Base-by-base conservation (phyloP, 768 basidiomycete species). In the Phanerochaete carnosa region DNA sequence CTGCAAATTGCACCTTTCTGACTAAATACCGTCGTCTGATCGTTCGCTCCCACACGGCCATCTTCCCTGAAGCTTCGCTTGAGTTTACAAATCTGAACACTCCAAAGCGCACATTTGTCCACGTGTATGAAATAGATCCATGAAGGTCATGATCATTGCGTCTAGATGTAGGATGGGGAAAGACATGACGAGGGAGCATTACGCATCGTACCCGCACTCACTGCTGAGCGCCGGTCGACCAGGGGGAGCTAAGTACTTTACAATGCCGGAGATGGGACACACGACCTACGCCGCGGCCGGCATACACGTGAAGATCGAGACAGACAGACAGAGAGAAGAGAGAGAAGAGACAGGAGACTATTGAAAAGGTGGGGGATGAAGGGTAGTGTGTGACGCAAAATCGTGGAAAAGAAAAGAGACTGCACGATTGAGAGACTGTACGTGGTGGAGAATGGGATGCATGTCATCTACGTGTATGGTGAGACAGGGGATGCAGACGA, bases 161-260 rank as follows among this genome's bases (percentile, higher is more conserved):
- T 59, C 58, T 59, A 59, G 33, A 39, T 23, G n/a, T 23, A 33
- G 25, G 25, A 54, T 15, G 56, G 29, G 25, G 37, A 19, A 47
- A 32, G 58, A 46, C 58, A 54, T 59, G 58, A 59, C 55, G 30
- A n/a, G n/a, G n/a, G 58, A 22, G 35, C 58, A 59, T 59, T 59
- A 59, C 58, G 37, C 39, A 26, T 53, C 58, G 39, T 4, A 28
- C 50, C 58, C 58, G 37, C 8, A 39, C 47, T 22, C 33, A 37
- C 32, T 22, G 16, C 22, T 22, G 16, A 39, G 25, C 50, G 43
- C 22, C 19, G 23, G 58, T 16, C 9, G 52, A 43, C 39, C 39
- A 13, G 30, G 16, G 56, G 6, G 39, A 26, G 37, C 30, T 39
- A 59, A 39, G 58, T 59, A 59, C 51, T 59, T 52, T 59, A 59